Evolutionary conservation across 108 stramenopile species (phyloP).

Genomic region (Nitzschia sp.): DNA sequence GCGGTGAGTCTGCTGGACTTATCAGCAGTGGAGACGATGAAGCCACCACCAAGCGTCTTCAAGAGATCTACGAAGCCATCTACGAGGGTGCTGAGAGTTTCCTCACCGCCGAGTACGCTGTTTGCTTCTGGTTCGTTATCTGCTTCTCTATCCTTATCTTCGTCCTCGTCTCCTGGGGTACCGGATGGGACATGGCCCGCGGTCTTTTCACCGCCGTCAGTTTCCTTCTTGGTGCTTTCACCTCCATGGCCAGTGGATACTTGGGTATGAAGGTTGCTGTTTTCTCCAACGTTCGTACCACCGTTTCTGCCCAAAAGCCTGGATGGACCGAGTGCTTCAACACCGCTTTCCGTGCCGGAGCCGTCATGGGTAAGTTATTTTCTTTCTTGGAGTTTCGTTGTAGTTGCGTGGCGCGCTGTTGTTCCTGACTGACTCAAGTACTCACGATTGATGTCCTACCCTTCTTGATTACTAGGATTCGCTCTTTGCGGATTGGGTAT

Average conservation of each 20-base stretch:
- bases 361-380: slow-evolving; percentile 83
- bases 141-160: slow-evolving; percentile 83
- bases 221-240: slow-evolving; percentile 91
- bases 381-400: background rate
- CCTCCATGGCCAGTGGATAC: slow-evolving; percentile 85
- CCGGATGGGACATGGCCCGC: slow-evolving; percentile 79
- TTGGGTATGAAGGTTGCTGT: slow-evolving; percentile 99
- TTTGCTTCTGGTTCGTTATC: slow-evolving; percentile 90
- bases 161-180: slow-evolving; percentile 87
- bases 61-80: slow-evolving; percentile 93
- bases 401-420: background rate
- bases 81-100: slow-evolving; percentile 94
- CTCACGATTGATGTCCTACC: background rate
- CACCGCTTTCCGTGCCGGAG: slow-evolving; percentile 96
- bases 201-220: slow-evolving; percentile 89
- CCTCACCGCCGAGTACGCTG: slow-evolving; percentile 91
- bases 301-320: slow-evolving; percentile 84
- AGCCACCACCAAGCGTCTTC: slow-evolving; percentile 71
- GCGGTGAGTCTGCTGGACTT: slow-evolving; percentile 45
- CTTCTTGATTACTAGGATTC: slow-evolving; percentile 54
- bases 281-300: slow-evolving; percentile 95
- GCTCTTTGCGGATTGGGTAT: slow-evolving; percentile 93
- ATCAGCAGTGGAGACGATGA: slow-evolving; percentile 62
- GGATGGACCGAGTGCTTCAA: slow-evolving; percentile 91
- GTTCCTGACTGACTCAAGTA: background rate